phyloP scores from a whole-genome alignment of 208 protist species.

The Naegleria fowleri region DNA sequence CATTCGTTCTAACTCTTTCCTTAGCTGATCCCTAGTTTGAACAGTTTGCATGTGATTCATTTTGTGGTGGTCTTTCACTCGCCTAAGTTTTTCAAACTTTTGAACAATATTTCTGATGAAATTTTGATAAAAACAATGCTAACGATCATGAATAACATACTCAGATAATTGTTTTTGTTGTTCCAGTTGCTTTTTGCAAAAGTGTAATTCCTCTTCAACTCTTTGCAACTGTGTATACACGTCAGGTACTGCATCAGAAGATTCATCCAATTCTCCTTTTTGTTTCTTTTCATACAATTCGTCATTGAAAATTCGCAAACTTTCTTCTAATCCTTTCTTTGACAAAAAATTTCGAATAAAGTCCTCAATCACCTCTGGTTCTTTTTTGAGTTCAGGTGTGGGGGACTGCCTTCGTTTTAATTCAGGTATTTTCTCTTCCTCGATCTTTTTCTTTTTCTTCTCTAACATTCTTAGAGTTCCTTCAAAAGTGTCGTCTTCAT shows the following conservation, averaged over 20 bases:
- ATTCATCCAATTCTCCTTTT: constrained; percentile 27
- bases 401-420: not conserved
- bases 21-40: constrained; percentile 68
- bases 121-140: constrained; percentile 56
- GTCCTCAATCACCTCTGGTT: constrained; percentile 82
- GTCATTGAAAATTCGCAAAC: constrained; percentile 69
- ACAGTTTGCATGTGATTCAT: constrained; percentile 72
- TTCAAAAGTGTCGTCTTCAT: not conserved
- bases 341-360: constrained; percentile 82
- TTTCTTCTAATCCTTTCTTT: constrained; percentile 63
- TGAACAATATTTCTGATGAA: constrained; percentile 60
- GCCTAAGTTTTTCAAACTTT: constrained; percentile 67
- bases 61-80: constrained; percentile 77
- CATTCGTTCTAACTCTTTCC: constrained; percentile 62
- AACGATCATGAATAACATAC: constrained; percentile 53
- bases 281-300: constrained; percentile 73
- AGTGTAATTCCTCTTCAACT: constrained; percentile 58
- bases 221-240: constrained; percentile 69
- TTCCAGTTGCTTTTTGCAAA: constrained; percentile 64
- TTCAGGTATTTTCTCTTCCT: not conserved
- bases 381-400: constrained; percentile 61
- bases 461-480: not conserved
- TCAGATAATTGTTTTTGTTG: constrained; percentile 26
- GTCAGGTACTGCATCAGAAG: constrained; percentile 3
- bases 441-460: not conserved